Percentiles rank a stretch among this genome's conserved stretches.
Conservation (phyloP, 2,329 filamentous ascomycete genomes). For the Mollisiaceae sp. region DNA sequence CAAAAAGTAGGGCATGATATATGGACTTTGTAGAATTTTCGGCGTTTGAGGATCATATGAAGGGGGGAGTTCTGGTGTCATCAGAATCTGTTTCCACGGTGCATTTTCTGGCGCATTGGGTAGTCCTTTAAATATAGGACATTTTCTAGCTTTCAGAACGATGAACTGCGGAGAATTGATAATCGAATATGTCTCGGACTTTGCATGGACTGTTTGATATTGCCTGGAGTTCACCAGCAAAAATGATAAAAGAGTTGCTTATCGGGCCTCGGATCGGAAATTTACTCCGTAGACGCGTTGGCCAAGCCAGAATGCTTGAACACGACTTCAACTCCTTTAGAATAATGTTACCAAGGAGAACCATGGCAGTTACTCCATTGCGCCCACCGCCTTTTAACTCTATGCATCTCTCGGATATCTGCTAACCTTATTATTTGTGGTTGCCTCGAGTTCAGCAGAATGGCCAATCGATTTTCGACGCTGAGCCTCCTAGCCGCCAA, state of each 20-base stretch:
- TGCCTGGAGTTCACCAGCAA: background rate
- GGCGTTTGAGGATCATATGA: constrained; percentile 19
- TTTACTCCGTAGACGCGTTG: constrained; percentile 23
- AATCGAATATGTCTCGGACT: background rate
- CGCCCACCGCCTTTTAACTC: background rate
- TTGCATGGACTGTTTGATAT: background rate
- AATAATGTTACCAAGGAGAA: constrained; percentile 10
- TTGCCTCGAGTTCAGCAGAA: constrained; percentile 26
- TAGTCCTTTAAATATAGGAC: background rate
- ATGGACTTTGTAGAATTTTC: background rate
- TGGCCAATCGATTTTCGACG: constrained; percentile 34
- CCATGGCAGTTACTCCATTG: constrained; percentile 31
- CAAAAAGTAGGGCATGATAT: constrained; percentile 30
- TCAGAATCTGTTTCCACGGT: background rate
- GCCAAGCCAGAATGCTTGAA: constrained; percentile 26
- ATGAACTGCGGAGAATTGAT: background rate
- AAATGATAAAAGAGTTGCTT: constrained; percentile 16
- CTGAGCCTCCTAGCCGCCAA: constrained; percentile 69
- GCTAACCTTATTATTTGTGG: constrained; percentile 19
- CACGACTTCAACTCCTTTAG: constrained; percentile 18
- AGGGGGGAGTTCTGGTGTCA: constrained; percentile 26
- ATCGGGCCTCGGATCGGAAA: constrained; percentile 15
- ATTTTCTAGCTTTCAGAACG: background rate
- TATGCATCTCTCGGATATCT: background rate
- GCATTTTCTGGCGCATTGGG: constrained; percentile 19